phyloP scores from a whole-genome alignment of 345 rosid species.

The Camelina neglecta region DNA sequence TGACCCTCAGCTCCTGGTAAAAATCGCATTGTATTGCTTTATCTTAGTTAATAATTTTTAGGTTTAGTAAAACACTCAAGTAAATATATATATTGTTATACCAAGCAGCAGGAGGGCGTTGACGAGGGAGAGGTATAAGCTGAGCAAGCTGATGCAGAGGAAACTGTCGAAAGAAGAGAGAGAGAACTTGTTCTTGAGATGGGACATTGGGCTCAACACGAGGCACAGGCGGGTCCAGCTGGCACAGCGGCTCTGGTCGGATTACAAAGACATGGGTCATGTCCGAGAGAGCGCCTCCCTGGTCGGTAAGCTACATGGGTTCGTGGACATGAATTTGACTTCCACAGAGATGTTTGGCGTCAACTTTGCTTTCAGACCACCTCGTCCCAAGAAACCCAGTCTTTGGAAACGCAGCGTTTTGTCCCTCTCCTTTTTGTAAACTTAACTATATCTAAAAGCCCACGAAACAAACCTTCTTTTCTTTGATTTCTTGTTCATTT shows the following conservation, averaged over 20 bases:
- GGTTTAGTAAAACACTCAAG: background rate
- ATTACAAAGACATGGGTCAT: slow-evolving; percentile 61
- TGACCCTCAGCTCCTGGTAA: slow-evolving; percentile 61
- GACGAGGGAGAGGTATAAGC: slow-evolving; percentile 63
- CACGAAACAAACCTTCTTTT: background rate
- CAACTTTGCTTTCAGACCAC: slow-evolving; percentile 43
- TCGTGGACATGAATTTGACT: slow-evolving; percentile 45
- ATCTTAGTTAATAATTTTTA: background rate
- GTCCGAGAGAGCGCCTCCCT: slow-evolving; percentile 65
- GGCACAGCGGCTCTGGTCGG: slow-evolving; percentile 61
- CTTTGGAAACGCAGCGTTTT: slow-evolving; percentile 44
- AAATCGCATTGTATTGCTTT: background rate
- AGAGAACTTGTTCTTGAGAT: slow-evolving; percentile 63
- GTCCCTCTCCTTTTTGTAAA: slow-evolving; percentile 47
- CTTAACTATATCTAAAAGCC: background rate
- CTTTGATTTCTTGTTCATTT: slow-evolving; percentile 6
- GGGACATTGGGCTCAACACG: slow-evolving; percentile 60
- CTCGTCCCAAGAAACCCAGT: slow-evolving; percentile 37
- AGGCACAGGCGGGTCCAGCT: slow-evolving; percentile 66
- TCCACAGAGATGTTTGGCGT: slow-evolving; percentile 53
- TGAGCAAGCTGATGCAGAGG: slow-evolving; percentile 60
- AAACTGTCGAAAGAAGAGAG: slow-evolving; percentile 56
- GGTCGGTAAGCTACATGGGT: slow-evolving; percentile 64
- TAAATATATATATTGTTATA: background rate
- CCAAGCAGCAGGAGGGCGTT: slow-evolving; percentile 57